Conservation (phyloP, 768 basidiomycete species). For the Coprinellus micaceus region DNA sequence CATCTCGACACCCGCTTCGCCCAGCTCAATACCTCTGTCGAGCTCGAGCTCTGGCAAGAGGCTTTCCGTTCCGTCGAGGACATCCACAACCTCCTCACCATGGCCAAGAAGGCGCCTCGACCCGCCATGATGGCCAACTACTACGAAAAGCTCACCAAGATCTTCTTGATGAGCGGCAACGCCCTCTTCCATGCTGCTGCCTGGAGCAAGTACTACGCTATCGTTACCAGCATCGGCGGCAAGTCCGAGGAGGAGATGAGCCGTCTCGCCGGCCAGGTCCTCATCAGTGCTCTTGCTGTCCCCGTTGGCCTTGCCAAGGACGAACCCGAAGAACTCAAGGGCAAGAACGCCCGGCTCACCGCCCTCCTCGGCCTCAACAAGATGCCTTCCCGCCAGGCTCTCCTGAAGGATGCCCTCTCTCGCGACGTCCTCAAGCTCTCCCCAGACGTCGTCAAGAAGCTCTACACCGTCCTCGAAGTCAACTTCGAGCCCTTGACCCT, state of each 20-base stretch:
- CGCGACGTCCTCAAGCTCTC: slow-evolving; percentile 81
- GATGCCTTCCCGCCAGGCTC: slow-evolving; percentile 81
- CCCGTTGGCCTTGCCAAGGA: slow-evolving; percentile 66
- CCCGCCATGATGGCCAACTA: slow-evolving; percentile 98
- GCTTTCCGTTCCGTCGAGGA: slow-evolving; percentile 98
- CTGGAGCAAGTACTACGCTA: slow-evolving; percentile 81
- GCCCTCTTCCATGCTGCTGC: slow-evolving; percentile 95
- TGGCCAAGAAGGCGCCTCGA: slow-evolving; percentile 89
- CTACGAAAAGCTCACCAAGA: slow-evolving; percentile 95
- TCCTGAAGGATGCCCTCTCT: slow-evolving; percentile 83
- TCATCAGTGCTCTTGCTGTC: slow-evolving; percentile 89
- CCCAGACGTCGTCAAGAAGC: slow-evolving; percentile 64
- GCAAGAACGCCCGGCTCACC: slow-evolving; percentile 74
- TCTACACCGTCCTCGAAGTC: slow-evolving; percentile 88
- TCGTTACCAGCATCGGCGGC: slow-evolving; percentile 68
- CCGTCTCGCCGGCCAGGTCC: slow-evolving; percentile 83
- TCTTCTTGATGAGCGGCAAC: slow-evolving; percentile 94
- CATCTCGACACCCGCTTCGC: slow-evolving; percentile 97
- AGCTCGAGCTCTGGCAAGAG: slow-evolving; percentile 98
- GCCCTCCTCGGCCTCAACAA: slow-evolving; percentile 80
- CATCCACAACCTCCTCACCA: slow-evolving; percentile 90
- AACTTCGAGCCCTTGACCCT: slow-evolving; percentile 91
- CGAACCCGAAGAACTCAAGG: slow-evolving; percentile 46
- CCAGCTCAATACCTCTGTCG: slow-evolving; percentile 93
- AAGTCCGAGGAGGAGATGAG: slow-evolving; percentile 75